Evolutionary conservation across 257 asterid species (phyloP), one percentile per base, ranked within the genome.

Genomic region (Thymus quinquecostatus): DNA sequence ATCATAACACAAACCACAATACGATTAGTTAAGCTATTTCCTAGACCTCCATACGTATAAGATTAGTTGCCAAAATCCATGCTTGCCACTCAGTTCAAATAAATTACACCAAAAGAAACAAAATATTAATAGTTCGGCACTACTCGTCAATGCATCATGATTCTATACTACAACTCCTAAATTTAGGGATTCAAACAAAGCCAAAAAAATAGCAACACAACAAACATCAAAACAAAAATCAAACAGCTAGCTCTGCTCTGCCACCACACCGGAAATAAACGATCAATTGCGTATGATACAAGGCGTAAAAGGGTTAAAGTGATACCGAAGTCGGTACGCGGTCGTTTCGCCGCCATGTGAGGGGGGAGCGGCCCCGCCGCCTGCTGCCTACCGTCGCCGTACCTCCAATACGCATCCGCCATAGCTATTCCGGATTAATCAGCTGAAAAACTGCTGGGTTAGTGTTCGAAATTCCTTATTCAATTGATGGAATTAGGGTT

Each of bases 321-420:
- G 45, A 49, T 76, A 88, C 97, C 97, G 55, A 45, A 77, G n/a
- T 92, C 91, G 0, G 91, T 4, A 68, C 97, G 95, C 51, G 96
- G 91, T 21, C 98, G 89, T 78, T 92, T 92, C 9, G 80, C 79
- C n/a, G 80, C 79, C n/a, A 68, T 73, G 57, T 74, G 86, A 68
- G 87, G 69, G 54, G 79, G 74, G 55, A 90, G 79, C 44, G 79
- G 77, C 9, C 9, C 49, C 34, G 85, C 75, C 38, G 75, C 73
- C 77, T 68, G 92, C 84, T 86, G 96, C 80, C 81, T 64, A 47
- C 72, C 80, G 43, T 83, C 94, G 55, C 82, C 69, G 85, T 82
- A 87, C 74, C 89, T 82, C 98, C 92, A 88, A 73, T 90, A 92
- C 64, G 86, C 84, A 65, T 88, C 97, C 51, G 84, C 87, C 98